Conservation (phyloP, 2,329 filamentous ascomycete genomes). For the Neocucurbitaria cava region DNA sequence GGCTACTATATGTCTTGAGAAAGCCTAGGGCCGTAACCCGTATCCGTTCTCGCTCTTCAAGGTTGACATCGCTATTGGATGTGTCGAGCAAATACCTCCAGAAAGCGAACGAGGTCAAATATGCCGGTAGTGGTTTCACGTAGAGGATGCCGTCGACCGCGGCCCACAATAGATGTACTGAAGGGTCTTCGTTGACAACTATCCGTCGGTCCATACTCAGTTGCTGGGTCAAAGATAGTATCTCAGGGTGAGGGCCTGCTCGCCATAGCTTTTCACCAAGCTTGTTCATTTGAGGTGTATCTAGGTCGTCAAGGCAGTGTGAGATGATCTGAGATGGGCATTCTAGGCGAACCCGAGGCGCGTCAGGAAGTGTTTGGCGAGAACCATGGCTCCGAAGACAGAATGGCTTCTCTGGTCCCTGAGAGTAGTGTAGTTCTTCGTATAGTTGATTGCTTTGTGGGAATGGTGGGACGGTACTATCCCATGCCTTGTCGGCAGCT, state of each 20-base stretch:
- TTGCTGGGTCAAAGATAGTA: constrained; percentile 24
- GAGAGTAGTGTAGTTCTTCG: constrained; percentile 14
- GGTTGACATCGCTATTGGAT: constrained; percentile 5
- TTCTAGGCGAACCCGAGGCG: constrained; percentile 18
- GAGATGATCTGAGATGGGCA: constrained; percentile 8
- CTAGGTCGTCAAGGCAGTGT: constrained; percentile 23
- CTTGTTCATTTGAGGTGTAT: constrained; percentile 20
- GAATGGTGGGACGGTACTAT: constrained; percentile 10
- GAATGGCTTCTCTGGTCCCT: constrained; percentile 9
- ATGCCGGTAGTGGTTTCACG: constrained; percentile 27
- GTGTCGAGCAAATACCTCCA: constrained; percentile 27
- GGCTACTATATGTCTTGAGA: constrained; percentile 19
- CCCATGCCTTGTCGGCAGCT: constrained; percentile 5
- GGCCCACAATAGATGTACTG: constrained; percentile 26
- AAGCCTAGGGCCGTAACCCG: constrained; percentile 20
- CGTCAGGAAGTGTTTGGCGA: constrained; percentile 23
- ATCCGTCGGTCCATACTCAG: constrained; percentile 21
- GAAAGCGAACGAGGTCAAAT: constrained; percentile 25
- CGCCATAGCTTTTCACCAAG: constrained; percentile 23
- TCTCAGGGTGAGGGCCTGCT: constrained; percentile 10
- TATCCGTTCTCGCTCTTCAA: constrained; percentile 12
- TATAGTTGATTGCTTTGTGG: constrained; percentile 17
- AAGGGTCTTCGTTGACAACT: constrained; percentile 24
- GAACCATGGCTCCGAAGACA: constrained; percentile 11
- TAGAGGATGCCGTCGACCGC: constrained; percentile 15